Percentiles rank a stretch among this genome's conserved stretches.
phyloP scores from a whole-genome alignment of 2,329 filamentous ascomycete species.

The Parafenestella ontariensis region DNA sequence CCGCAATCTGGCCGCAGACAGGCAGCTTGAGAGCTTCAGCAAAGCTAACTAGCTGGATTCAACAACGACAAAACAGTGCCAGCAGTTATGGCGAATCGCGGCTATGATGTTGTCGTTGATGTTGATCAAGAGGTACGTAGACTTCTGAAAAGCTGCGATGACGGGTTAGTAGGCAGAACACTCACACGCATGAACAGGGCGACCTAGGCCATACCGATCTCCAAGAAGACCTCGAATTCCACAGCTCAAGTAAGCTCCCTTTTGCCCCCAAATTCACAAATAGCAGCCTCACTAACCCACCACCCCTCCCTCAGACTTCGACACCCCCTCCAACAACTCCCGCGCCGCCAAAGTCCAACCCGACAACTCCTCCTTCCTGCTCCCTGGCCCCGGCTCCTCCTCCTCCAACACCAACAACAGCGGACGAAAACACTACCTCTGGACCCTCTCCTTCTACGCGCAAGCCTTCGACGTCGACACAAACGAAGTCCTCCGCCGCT shows the following conservation, averaged over 20 bases:
- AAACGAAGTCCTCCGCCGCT: constrained; percentile 83
- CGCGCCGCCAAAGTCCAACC: constrained; percentile 55
- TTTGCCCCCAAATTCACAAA: not conserved
- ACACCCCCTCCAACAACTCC: constrained; percentile 62
- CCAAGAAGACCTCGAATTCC: constrained; percentile 98
- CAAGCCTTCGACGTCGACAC: constrained; percentile 99
- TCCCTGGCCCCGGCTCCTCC: constrained; percentile 39
- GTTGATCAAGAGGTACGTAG: constrained; percentile 85
- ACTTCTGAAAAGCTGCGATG: no score
- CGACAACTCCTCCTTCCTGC: constrained; percentile 51
- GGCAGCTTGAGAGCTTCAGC: constrained; percentile 24
- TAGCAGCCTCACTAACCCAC: not conserved
- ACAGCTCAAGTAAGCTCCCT: constrained; percentile 73
- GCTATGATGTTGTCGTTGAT: constrained; percentile 98
- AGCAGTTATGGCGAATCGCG: constrained; percentile 75
- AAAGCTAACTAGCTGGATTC: constrained; percentile 21
- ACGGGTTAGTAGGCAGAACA: no score
- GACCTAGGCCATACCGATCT: constrained; percentile 98
- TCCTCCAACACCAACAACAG: constrained; percentile 23
- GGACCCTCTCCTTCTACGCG: constrained; percentile 91
- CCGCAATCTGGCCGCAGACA: constrained; percentile 42
- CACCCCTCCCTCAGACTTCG: constrained; percentile 66
- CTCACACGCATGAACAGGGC: constrained; percentile 65
- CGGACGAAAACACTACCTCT: constrained; percentile 79
- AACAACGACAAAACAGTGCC: constrained; percentile 15